Conservation (phyloP, 2,329 filamentous ascomycete species). For the Cordyceps fumosorosea region DNA sequence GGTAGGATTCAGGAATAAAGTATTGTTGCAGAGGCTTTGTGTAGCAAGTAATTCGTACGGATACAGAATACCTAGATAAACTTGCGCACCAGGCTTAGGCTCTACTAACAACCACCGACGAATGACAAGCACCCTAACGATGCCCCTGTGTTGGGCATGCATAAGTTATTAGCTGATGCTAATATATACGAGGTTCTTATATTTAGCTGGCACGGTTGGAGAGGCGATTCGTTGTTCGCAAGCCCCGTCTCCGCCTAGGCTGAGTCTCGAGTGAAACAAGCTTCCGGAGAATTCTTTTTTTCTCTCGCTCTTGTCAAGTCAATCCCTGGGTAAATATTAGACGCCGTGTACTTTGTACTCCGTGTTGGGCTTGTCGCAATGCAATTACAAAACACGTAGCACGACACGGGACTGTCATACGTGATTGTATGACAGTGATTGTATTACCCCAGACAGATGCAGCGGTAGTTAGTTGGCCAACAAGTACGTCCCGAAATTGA, state of each 20-base stretch:
- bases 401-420: background rate
- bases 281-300: slow-evolving; percentile 8
- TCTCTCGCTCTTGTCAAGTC: background rate
- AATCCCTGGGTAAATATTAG: background rate
- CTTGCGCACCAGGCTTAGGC: too few relatives aligned
- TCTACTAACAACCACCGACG: too few relatives aligned
- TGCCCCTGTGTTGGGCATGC: background rate
- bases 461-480: background rate
- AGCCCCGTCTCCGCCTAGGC: slow-evolving; percentile 9
- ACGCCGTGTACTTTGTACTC: slow-evolving; percentile 3
- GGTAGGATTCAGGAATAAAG: too few relatives aligned
- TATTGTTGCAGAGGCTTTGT: too few relatives aligned
- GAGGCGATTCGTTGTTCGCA: background rate
- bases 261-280: slow-evolving; percentile 12
- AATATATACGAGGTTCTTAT: slow-evolving; percentile 1
- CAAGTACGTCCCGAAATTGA: background rate
- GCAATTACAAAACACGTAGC: slow-evolving; percentile 7
- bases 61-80: too few relatives aligned
- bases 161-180: background rate
- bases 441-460: slow-evolving; percentile 4
- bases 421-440: slow-evolving; percentile 6
- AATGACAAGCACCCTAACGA: background rate
- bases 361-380: background rate
- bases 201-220: background rate
- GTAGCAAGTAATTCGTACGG: too few relatives aligned